Percentiles rank a stretch among this genome's conserved stretches.
These are phyloP conservation scores for Syzygium malaccense DNA, from an alignment of 441 rosid genomes.

Conservation along the genomic window DNA sequence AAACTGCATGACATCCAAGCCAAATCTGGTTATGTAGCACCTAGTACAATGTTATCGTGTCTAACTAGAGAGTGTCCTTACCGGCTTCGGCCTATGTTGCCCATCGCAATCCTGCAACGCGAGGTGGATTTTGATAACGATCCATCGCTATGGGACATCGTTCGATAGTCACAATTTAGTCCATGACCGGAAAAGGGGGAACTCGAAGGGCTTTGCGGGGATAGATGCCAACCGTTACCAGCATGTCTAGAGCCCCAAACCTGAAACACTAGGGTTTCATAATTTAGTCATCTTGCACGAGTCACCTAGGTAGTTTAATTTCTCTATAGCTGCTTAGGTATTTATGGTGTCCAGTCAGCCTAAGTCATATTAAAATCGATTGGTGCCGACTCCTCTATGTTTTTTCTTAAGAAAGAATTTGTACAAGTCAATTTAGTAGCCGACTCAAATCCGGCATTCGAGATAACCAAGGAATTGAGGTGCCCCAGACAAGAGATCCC, in stretches of 20 bases:
- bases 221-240: not conserved
- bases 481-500: not conserved
- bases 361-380: not conserved
- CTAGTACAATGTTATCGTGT: not conserved
- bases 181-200: not conserved
- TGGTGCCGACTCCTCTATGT: not conserved
- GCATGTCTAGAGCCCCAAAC: not conserved
- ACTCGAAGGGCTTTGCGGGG: not conserved
- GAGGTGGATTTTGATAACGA: too few species aligned
- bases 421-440: not conserved
- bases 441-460: not conserved
- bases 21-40: not conserved
- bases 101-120: too few species aligned
- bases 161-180: too few species aligned
- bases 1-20: too few species aligned
- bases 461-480: not conserved
- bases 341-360: not conserved
- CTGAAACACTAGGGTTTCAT: not conserved
- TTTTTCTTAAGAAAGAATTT: not conserved
- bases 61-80: not conserved
- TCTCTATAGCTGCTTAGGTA: not conserved
- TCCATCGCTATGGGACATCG: too few species aligned
- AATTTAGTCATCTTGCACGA: not conserved
- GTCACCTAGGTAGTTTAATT: not conserved
- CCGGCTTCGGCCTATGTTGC: not conserved